Conservation (phyloP, 2,329 filamentous ascomycete genomes). For the Neofusicoccum laricinum region DNA sequence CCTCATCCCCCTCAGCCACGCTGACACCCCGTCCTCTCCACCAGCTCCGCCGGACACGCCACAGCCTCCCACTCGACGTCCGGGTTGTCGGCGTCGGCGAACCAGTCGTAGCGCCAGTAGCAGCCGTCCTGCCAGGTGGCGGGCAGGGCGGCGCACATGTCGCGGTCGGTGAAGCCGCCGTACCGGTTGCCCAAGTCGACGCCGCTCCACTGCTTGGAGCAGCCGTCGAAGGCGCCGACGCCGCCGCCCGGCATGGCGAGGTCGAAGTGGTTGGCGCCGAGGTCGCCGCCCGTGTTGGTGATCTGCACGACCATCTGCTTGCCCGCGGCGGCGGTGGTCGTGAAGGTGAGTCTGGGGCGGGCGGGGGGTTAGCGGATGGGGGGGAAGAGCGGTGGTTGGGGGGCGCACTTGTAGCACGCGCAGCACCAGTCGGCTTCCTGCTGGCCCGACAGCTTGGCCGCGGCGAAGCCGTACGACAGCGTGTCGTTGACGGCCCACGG, state of each 20-base stretch:
- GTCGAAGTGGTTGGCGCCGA: constrained; percentile 59
- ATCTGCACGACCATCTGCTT: constrained; percentile 63
- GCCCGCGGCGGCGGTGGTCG: constrained; percentile 50
- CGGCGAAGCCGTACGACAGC: constrained; percentile 61
- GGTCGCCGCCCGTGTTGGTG: constrained; percentile 59
- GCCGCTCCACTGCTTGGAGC: constrained; percentile 48
- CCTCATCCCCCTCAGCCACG: constrained; percentile 18
- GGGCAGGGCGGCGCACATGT: constrained; percentile 55
- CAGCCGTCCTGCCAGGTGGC: constrained; percentile 55
- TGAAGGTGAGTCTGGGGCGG: constrained; percentile 51
- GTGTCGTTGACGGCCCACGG: constrained; percentile 58
- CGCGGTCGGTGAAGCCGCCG: constrained; percentile 53
- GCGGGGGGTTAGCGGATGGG: not conserved
- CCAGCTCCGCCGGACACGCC: constrained; percentile 52
- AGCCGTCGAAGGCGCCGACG: constrained; percentile 55
- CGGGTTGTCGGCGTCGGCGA: constrained; percentile 58
- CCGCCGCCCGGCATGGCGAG: constrained; percentile 52
- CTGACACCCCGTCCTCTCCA: constrained; percentile 43
- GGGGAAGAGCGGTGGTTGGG: not conserved
- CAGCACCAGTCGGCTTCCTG: constrained; percentile 61
- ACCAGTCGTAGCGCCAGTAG: constrained; percentile 65
- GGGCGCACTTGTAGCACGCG: constrained; percentile 56
- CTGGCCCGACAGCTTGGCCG: constrained; percentile 54
- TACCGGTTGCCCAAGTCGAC: constrained; percentile 57
- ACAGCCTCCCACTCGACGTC: constrained; percentile 55